Conservation (phyloP, 495 filamentous ascomycete genomes). For the Lasiosphaeriaceae sp. region DNA sequence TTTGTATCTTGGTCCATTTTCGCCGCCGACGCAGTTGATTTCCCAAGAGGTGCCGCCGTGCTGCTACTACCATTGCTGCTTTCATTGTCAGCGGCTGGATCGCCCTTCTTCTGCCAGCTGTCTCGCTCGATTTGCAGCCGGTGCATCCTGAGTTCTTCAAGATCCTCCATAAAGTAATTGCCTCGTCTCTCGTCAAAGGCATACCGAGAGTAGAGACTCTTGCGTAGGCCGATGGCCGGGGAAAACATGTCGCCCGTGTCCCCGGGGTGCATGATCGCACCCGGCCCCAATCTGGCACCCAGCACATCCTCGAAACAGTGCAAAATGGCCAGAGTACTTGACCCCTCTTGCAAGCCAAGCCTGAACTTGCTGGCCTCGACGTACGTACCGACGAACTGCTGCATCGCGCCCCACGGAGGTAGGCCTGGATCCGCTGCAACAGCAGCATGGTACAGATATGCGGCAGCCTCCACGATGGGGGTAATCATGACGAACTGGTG, state of each 20-base stretch:
- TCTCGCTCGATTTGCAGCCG: not conserved
- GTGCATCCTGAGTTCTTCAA: slow-evolving; percentile 6
- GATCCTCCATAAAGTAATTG: slow-evolving; percentile 5
- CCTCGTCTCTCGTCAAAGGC: not conserved
- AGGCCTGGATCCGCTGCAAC: slow-evolving; percentile 9
- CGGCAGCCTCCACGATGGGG: slow-evolving; percentile 15
- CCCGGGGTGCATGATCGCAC: not conserved
- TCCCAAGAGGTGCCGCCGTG: not conserved
- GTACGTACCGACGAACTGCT: not conserved
- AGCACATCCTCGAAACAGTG: not conserved
- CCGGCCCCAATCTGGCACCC: not conserved
- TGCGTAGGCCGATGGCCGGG: slow-evolving; percentile 2
- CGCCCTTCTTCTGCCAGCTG: not conserved
- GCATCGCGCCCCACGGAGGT: slow-evolving; percentile 5
- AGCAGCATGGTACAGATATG: slow-evolving; percentile 15
- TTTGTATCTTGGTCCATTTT: not conserved
- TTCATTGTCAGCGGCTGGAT: not conserved
- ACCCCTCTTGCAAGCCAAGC: not conserved
- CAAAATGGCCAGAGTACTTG: not conserved
- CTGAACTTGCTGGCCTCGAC: not conserved
- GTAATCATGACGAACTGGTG: slow-evolving; percentile 14
- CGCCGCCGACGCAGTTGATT: not conserved
- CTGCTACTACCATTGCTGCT: not conserved
- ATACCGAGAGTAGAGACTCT: slow-evolving; percentile 8
- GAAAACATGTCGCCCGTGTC: not conserved